These are phyloP conservation scores for Apostasia ramifera DNA, from an alignment of 106 monocot genomes.

Conservation along the genomic window DNA sequence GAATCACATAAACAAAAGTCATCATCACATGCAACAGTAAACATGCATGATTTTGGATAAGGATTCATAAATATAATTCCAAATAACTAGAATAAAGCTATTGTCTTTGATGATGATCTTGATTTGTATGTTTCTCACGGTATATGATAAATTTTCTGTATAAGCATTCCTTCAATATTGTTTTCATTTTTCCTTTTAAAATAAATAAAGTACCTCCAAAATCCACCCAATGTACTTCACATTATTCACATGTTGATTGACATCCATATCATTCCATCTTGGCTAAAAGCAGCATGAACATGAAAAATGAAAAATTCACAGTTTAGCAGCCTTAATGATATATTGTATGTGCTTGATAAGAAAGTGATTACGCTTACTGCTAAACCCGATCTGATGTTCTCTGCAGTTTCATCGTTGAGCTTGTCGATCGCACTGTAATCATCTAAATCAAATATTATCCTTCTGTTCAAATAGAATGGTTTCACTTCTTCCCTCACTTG, in stretches of 20 bases:
- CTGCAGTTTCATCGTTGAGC: slow-evolving; percentile 38
- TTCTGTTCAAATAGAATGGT: slow-evolving; percentile 31
- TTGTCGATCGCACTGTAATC: slow-evolving; percentile 26
- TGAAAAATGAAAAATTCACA: background rate
- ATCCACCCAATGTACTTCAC: slow-evolving; percentile 58
- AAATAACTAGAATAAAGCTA: too few relatives aligned
- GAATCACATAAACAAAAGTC: too few relatives aligned
- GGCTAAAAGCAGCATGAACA: slow-evolving; percentile 24
- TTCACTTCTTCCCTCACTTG: slow-evolving; percentile 45
- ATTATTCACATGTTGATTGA: slow-evolving; percentile 68
- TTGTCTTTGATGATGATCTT: too few relatives aligned
- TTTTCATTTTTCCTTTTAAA: too few relatives aligned
- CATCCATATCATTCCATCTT: slow-evolving; percentile 58
- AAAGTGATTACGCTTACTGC: slow-evolving; percentile 20
- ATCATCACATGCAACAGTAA: too few relatives aligned
- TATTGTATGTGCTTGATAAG: background rate
- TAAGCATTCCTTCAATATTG: too few relatives aligned
- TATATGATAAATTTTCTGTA: too few relatives aligned
- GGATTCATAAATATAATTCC: too few relatives aligned
- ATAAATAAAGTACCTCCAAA: slow-evolving; percentile 33
- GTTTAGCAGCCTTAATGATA: background rate
- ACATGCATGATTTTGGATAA: too few relatives aligned
- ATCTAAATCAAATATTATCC: slow-evolving; percentile 4
- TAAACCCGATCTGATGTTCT: slow-evolving; percentile 43
- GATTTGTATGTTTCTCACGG: too few relatives aligned